Conservation (phyloP, 192 early-diverging fungal species). For the Coemansia sp. region DNA sequence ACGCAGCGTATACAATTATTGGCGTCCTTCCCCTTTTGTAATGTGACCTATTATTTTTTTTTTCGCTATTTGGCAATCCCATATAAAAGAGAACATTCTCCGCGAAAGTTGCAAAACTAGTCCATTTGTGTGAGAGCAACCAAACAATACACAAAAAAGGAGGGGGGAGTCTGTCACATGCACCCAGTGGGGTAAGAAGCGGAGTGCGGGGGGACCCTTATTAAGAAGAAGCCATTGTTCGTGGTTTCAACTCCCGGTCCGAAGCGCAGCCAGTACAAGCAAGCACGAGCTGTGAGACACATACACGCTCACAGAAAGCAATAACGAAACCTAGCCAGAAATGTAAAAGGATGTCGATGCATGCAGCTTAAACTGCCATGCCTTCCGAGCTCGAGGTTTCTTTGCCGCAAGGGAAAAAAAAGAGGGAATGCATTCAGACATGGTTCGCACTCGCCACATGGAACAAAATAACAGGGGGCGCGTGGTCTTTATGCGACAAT, state of each 20-base stretch:
- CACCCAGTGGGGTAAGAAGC: background rate
- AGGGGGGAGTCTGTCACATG: background rate
- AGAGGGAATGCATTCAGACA: slow-evolving; percentile 2
- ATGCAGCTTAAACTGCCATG: slow-evolving; percentile 3
- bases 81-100: background rate
- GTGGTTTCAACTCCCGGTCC: background rate
- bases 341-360: background rate
- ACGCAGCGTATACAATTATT: background rate
- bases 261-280: background rate
- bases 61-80: background rate
- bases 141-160: slow-evolving; percentile 13
- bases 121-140: background rate
- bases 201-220: background rate
- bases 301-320: slow-evolving; percentile 4
- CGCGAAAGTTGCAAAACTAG: background rate
- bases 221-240: slow-evolving; percentile 8
- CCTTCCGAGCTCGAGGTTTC: background rate
- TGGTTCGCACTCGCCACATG: slow-evolving; percentile 11
- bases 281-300: background rate
- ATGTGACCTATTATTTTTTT: slow-evolving; percentile 1
- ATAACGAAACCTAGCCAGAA: background rate
- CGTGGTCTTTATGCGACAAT: slow-evolving; percentile 15
- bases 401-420: slow-evolving; percentile 3
- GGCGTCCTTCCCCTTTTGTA: background rate
- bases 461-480: background rate